These are phyloP conservation scores for Pyrenochaeta sp. DNA, from an alignment of 2,329 filamentous ascomycete species.

Conservation along the genomic window DNA sequence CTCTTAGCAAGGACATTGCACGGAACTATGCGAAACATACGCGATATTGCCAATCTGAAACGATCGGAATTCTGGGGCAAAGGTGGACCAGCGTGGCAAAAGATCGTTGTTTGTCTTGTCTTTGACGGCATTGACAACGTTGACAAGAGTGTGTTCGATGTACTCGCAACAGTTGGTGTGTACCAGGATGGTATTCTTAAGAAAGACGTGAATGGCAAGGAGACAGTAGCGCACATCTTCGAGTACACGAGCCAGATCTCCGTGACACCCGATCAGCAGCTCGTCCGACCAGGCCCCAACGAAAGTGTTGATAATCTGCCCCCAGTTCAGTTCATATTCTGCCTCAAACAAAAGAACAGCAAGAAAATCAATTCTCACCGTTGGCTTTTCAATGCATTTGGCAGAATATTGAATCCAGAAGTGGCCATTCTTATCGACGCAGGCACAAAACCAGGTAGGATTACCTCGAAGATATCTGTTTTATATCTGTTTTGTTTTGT, in stretches of 20 bases:
- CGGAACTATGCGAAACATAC: slow-evolving; percentile 98
- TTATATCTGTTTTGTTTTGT: too few relatives aligned
- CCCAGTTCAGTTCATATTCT: slow-evolving; percentile 99
- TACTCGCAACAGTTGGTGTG: slow-evolving; percentile 91
- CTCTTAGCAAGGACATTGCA: slow-evolving; percentile 90
- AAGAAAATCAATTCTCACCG: slow-evolving; percentile 99
- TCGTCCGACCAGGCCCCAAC: slow-evolving; percentile 89
- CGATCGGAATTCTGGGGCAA: slow-evolving; percentile 99
- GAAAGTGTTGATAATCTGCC: slow-evolving; percentile 85
- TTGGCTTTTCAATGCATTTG: slow-evolving; percentile 98
- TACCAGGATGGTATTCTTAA: slow-evolving; percentile 99
- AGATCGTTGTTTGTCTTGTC: slow-evolving; percentile 96
- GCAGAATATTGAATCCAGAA: slow-evolving; percentile 94
- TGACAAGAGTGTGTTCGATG: slow-evolving; percentile 92
- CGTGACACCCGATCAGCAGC: slow-evolving; percentile 95
- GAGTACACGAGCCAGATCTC: slow-evolving; percentile 98
- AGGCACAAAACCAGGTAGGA: slow-evolving; percentile 96
- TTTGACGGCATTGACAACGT: slow-evolving; percentile 98
- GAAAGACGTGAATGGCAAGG: slow-evolving; percentile 95
- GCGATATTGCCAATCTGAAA: slow-evolving; percentile 97
- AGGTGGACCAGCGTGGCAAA: slow-evolving; percentile 98
- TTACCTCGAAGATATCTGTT: too few relatives aligned
- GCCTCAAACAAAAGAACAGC: slow-evolving; percentile 97
- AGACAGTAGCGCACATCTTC: slow-evolving; percentile 96
- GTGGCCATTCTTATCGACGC: slow-evolving; percentile 96